Conservation (phyloP, 805 yeast species). For the Suhomyces sp. region DNA sequence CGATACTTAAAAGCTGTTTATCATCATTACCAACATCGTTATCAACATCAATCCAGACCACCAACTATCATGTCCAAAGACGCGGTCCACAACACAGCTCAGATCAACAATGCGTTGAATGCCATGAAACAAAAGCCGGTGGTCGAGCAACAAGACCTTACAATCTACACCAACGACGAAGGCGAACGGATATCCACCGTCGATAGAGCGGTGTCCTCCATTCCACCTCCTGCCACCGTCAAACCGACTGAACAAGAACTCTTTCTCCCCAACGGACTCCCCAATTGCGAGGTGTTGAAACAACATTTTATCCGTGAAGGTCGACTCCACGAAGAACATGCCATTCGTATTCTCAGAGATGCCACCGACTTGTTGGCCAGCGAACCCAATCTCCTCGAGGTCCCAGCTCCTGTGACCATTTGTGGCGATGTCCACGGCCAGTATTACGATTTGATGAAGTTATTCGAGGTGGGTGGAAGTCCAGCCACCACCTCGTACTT, state of each 20-base stretch:
- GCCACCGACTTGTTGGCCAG: conserved; percentile 61
- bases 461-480: conserved; percentile 92
- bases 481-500: conserved; percentile 75
- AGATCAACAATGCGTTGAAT: conserved; percentile 64
- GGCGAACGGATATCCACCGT: conserved; percentile 57
- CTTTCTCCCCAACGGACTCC: conserved; percentile 62
- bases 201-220: conserved; percentile 55
- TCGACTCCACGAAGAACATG: conserved; percentile 68
- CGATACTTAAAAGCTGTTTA: too few relatives aligned
- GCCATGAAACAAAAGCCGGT: conserved; percentile 50
- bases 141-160: conserved; percentile 34
- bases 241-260: conserved; percentile 69
- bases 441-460: conserved; percentile 81
- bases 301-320: conserved; percentile 83
- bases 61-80: conserved; percentile 6
- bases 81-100: conserved; percentile 41
- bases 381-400: conserved; percentile 78
- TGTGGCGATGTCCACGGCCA: conserved; percentile 99
- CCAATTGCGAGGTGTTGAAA: conserved; percentile 68
- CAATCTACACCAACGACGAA: conserved; percentile 52
- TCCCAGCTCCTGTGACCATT: conserved; percentile 91
- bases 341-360: conserved; percentile 57
- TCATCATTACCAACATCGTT: too few relatives aligned
- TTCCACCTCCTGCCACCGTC: conserved; percentile 64
- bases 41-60: too few relatives aligned